Evolutionary conservation across 176 grass and related monocot genomes (phyloP), one percentile per base, ranked within the genome.

Genomic region (Musa acuminata): DNA sequence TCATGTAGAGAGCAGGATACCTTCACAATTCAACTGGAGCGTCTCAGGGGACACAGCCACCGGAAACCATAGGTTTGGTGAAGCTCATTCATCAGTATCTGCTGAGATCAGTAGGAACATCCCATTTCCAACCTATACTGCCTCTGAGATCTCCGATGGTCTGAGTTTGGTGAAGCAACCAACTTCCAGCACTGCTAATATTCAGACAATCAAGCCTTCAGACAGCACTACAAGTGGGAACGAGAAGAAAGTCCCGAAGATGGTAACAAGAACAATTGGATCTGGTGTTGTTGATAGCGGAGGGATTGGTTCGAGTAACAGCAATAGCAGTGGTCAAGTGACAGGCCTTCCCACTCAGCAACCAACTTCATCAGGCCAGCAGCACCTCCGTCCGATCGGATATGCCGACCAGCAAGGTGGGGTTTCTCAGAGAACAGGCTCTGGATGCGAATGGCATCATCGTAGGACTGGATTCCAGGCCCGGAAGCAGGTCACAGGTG

Each of bases 221-320:
- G 72, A 81, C 76, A 70, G 64, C 50, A 67, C 66, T 81, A 62
- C 52, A 16, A 29, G 75, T 49, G n/a, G 78, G 63, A 81, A 83
- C 82, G 84, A 85, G 79, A 84, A 82, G 88, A 86, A 93, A 87
- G 72, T 82, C 81, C 54, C 80, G 13, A 92, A 88, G 80, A 87
- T 63, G 8, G 35, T 77, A 62, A 75, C 58, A 76, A 90, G 86
- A 74, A 29, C 52, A 2, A 86, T 62, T 11, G 60, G 64, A 62
- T 54, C 75, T n/a, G 83, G 71, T 84, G 85, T 77, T 35, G 85
- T 73, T 66, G 72, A 86, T 73, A 64, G 62, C 53, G 67, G 51
- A 81, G 27, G 68, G 57, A 62, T 74, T 81, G 81, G 81, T 49
- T 26, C 62, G 52, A 76, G 53, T 83, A 68, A 75, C 83, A 85